Base-by-base conservation (phyloP, 2,329 filamentous ascomycete species). In the Exophiala alcalophila region DNA sequence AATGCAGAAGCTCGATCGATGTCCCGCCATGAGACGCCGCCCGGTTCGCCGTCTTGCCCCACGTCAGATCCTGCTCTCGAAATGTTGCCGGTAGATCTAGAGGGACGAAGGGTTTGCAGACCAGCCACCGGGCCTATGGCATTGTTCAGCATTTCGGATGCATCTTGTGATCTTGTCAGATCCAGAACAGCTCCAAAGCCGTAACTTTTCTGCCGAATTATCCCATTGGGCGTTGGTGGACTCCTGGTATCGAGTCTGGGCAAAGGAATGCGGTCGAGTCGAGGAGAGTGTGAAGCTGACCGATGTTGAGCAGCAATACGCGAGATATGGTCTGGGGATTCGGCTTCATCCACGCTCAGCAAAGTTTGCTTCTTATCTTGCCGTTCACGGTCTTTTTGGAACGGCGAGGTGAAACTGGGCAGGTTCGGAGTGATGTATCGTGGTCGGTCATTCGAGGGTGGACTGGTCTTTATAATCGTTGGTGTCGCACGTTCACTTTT, bases 1-100 rank as follows among this genome's bases (percentile, higher is more conserved):
- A 94, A 72, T 1, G 87, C 78, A 44, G 81, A 77, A 2, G 90
- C 74, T n/a, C 88, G 81, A 11, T 85, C 84, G 39, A 94, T 76
- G 55, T 96, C 91, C n/a, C 78, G 78, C 55, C 76, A 80, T 7
- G 54, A 60, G 15, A 67, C 57, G 4, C 56, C 57, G 49, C 9
- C 44, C 32, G 24, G 54, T 56, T 54, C 51, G n/a, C 24, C 15
- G 20, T 49, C 47, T 21, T 32, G 40, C 12, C 37, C 38, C 9
- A 14, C 18, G 2, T 44, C 40, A 5, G 34, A 38, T 11, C 30
- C 41, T 14, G 18, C 20, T 15, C 21, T 31, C 2, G 34, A 25
- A 14, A 50, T 23, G 19, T 52, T 45, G 15, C 45, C 34, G 4
- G 45, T 27, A 25, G 49, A 52, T 40, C 28, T 32, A 18, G 23